Conservation (phyloP, 2,329 filamentous ascomycete species). For the Penicillium paneum region DNA sequence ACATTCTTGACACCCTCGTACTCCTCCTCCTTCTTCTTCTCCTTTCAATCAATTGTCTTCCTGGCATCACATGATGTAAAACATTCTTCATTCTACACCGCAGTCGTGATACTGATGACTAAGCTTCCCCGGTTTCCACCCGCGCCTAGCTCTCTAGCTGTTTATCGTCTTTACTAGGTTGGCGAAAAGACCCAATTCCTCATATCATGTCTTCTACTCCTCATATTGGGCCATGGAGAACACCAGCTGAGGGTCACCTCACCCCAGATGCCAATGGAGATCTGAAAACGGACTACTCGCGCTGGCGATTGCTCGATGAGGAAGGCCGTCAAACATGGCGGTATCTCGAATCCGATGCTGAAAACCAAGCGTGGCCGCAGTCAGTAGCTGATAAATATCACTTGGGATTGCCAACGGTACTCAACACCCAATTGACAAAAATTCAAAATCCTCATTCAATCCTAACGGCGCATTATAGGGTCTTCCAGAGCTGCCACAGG, state of each 20-base stretch:
- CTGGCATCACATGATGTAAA: background rate
- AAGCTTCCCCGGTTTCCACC: conserved; percentile 7
- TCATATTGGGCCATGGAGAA: conserved; percentile 37
- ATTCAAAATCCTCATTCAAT: background rate
- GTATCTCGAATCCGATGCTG: conserved; percentile 72
- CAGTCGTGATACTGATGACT: conserved; percentile 10
- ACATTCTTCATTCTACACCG: conserved; percentile 8
- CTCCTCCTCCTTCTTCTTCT: background rate
- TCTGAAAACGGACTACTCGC: conserved; percentile 68
- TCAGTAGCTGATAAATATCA: conserved; percentile 85
- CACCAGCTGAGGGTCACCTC: conserved; percentile 35
- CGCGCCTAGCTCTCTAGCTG: background rate
- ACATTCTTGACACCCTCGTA: background rate
- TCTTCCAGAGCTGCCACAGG: conserved; percentile 66
- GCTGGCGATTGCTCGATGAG: conserved; percentile 83
- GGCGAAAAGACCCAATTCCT: background rate
- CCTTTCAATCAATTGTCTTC: background rate
- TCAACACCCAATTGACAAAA: conserved; percentile 16
- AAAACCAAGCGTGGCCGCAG: conserved; percentile 76
- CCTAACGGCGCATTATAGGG: conserved; percentile 50
- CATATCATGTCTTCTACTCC: conserved; percentile 12
- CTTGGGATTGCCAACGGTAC: conserved; percentile 73
- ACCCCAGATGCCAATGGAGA: conserved; percentile 35
- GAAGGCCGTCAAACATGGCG: conserved; percentile 89
- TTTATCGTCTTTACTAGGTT: background rate